Evolutionary conservation across 1,284 basidiomycete species (phyloP).

Genomic region (Agaricales sp.): DNA sequence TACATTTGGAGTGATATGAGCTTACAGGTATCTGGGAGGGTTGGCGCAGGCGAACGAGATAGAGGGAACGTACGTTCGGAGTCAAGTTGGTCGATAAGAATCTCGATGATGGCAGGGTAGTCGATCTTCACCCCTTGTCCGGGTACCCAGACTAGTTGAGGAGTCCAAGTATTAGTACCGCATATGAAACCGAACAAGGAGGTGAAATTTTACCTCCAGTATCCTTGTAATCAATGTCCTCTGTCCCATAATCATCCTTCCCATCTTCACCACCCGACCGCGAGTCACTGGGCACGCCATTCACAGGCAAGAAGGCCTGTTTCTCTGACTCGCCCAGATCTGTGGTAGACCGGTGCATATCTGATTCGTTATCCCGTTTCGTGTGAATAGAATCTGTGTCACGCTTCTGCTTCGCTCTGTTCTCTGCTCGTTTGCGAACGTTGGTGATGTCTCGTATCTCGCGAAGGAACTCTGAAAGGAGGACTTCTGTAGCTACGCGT

Average conservation of each 20-base stretch:
- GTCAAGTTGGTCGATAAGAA: constrained; percentile 84
- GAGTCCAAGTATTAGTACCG: background rate
- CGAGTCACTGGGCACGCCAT: constrained; percentile 24
- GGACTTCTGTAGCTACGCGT: constrained; percentile 82
- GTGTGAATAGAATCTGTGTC: constrained; percentile 23
- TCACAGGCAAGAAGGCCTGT: too few species aligned
- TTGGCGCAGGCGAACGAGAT: constrained; percentile 2
- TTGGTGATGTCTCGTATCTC: constrained; percentile 85
- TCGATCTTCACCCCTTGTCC: constrained; percentile 91
- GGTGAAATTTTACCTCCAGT: constrained; percentile 36
- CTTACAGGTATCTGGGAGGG: constrained; percentile 4
- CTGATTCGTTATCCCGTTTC: too few species aligned
- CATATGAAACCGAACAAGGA: background rate
- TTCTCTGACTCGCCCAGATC: constrained; percentile 30
- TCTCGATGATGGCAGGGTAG: constrained; percentile 89
- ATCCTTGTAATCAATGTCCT: constrained; percentile 46
- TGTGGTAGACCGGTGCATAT: background rate
- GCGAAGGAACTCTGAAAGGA: constrained; percentile 86
- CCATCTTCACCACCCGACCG: background rate
- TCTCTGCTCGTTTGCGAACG: constrained; percentile 55
- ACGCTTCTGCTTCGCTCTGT: constrained; percentile 36
- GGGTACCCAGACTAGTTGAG: constrained; percentile 75
- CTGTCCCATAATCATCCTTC: constrained; percentile 24
- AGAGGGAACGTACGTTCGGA: constrained; percentile 61
- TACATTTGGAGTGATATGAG: constrained; percentile 3